Conservation (phyloP, 192 early-diverging fungal genomes). For the Funneliformis geosporum region DNA sequence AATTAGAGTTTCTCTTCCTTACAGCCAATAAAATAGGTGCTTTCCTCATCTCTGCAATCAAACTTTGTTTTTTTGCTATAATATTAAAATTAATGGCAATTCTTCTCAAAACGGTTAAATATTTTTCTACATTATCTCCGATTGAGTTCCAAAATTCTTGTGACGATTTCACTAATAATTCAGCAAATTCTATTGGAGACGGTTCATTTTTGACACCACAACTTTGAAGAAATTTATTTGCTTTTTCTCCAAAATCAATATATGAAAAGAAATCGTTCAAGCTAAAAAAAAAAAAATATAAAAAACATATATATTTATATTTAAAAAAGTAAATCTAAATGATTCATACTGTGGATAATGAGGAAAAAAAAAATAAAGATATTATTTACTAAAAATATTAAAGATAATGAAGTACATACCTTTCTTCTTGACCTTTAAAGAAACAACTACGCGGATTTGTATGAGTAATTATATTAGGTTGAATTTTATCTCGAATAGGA, state of each 20-base stretch:
- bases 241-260: slow-evolving; percentile 71
- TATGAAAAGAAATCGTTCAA: slow-evolving; percentile 56
- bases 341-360: not conserved
- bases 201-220: slow-evolving; percentile 87
- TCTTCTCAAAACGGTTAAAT: slow-evolving; percentile 64
- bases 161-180: slow-evolving; percentile 61
- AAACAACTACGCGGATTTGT: slow-evolving; percentile 2
- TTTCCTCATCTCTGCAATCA: slow-evolving; percentile 61
- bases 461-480: not conserved
- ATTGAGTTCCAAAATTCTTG: slow-evolving; percentile 57
- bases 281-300: slow-evolving; percentile 54
- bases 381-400: not conserved
- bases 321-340: slow-evolving; percentile 54
- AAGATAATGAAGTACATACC: not conserved
- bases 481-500: slow-evolving; percentile 45
- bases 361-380: no score
- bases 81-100: slow-evolving; percentile 68
- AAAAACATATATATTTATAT: no score
- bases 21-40: slow-evolving; percentile 69
- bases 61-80: slow-evolving; percentile 42
- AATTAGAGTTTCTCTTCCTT: slow-evolving; percentile 58
- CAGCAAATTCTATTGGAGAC: slow-evolving; percentile 68
- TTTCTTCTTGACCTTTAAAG: not conserved
- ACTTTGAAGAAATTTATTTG: slow-evolving; percentile 75
- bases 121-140: slow-evolving; percentile 56